phyloP scores from a whole-genome alignment of 441 rosid species.

The Melastoma candidum region DNA sequence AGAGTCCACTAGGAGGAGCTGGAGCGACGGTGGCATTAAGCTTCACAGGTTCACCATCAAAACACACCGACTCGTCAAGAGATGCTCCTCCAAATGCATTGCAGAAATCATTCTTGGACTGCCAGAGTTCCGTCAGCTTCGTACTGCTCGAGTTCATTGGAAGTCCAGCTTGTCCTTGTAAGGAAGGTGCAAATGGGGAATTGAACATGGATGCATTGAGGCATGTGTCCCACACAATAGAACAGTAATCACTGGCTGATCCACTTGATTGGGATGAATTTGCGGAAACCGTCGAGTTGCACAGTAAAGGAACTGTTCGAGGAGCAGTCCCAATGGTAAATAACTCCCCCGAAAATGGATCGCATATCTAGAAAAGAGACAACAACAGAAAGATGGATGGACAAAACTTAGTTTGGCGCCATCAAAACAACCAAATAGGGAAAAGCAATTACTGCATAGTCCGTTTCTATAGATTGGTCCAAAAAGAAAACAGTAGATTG shows the following conservation, averaged over 20 bases:
- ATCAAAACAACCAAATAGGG: too few species aligned
- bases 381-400: conserved; percentile 4
- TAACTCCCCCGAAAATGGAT: conserved; percentile 71
- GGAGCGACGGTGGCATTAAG: conserved; percentile 42
- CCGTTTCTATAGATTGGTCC: too few species aligned
- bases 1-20: conserved; percentile 55
- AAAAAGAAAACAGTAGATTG: too few species aligned
- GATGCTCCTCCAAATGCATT: conserved; percentile 77
- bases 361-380: conserved; percentile 54
- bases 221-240: conserved; percentile 80
- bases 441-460: too few species aligned
- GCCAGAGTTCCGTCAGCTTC: conserved; percentile 61
- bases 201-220: conserved; percentile 40
- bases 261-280: conserved; percentile 45
- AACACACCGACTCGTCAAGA: conserved; percentile 51
- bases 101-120: conserved; percentile 76
- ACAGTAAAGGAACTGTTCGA: conserved; percentile 69
- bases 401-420: conserved; percentile 3
- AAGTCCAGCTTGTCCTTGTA: conserved; percentile 53
- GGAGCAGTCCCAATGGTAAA: conserved; percentile 34
- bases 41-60: conserved; percentile 56
- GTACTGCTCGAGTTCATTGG: conserved; percentile 35
- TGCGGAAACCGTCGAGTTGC: conserved; percentile 55
- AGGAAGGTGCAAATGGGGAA: conserved; percentile 69
- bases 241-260: conserved; percentile 52